Percentiles rank a stretch among this genome's conserved stretches.
These are phyloP conservation scores for Lasiosphaeria hispida DNA, from an alignment of 495 filamentous ascomycete genomes.

Conservation along the genomic window DNA sequence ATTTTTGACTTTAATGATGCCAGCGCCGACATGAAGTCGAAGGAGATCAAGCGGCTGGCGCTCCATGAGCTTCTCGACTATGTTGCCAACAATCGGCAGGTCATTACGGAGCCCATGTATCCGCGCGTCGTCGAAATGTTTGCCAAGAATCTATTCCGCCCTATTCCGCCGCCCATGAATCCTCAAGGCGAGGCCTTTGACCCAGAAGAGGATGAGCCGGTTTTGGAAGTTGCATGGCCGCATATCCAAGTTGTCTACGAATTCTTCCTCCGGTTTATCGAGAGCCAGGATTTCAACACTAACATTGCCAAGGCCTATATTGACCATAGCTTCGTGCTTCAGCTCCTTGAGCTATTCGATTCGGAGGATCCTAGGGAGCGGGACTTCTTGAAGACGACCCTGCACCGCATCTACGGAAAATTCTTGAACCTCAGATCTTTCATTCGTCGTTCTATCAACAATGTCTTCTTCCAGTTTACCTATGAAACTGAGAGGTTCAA, in stretches of 20 bases:
- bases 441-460: slow-evolving; percentile 98
- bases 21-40: slow-evolving; percentile 98
- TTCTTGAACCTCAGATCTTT: slow-evolving; percentile 97
- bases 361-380: slow-evolving; percentile 96
- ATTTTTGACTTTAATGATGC: slow-evolving; percentile 99
- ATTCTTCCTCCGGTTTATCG: slow-evolving; percentile 98
- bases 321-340: slow-evolving; percentile 94
- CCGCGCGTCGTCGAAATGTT: slow-evolving; percentile 99
- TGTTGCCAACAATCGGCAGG: slow-evolving; percentile 95
- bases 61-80: slow-evolving; percentile 97
- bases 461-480: slow-evolving; percentile 99
- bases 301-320: slow-evolving; percentile 99
- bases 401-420: slow-evolving; percentile 98
- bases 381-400: slow-evolving; percentile 96
- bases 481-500: slow-evolving; percentile 99
- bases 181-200: slow-evolving; percentile 98
- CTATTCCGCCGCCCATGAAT: slow-evolving; percentile 94
- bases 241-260: slow-evolving; percentile 99
- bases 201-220: slow-evolving; percentile 97
- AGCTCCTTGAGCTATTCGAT: slow-evolving; percentile 97
- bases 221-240: slow-evolving; percentile 97
- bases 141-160: slow-evolving; percentile 95
- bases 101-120: slow-evolving; percentile 99
- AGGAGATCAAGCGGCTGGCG: slow-evolving; percentile 97
- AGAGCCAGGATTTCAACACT: slow-evolving; percentile 99